Conservation (phyloP, 106 monocot species). For the Acorus gramineus region DNA sequence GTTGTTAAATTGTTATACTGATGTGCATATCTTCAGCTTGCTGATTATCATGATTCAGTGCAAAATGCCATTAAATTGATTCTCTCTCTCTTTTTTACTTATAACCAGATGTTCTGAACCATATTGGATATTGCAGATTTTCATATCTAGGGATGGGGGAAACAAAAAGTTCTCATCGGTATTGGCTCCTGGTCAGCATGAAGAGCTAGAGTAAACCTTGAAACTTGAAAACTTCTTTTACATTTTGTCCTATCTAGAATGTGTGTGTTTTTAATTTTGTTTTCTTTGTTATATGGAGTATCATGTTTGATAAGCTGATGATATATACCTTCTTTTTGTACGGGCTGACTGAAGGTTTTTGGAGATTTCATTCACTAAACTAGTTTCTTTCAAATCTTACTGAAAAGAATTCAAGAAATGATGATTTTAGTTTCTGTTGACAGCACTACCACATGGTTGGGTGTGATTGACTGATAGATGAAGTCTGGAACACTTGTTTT, state of each 20-base stretch:
- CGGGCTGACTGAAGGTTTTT: neutral
- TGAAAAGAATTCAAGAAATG: too few relatives aligned
- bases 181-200: constrained; percentile 88
- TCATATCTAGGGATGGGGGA: constrained; percentile 91
- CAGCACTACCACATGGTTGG: too few relatives aligned
- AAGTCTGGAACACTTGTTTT: too few relatives aligned
- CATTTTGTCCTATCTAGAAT: neutral
- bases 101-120: neutral
- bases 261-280: neutral
- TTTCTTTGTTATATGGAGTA: neutral
- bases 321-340: neutral
- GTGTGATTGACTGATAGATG: too few relatives aligned
- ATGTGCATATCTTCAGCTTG: too few relatives aligned
- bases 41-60: too few relatives aligned
- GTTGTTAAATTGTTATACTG: too few relatives aligned
- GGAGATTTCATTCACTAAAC: too few relatives aligned
- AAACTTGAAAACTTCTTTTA: neutral
- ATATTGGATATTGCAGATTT: constrained; percentile 49
- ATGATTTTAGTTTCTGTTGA: too few relatives aligned
- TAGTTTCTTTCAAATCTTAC: too few relatives aligned
- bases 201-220: constrained; percentile 71
- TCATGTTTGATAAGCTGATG: neutral
- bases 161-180: constrained; percentile 91
- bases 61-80: too few relatives aligned
- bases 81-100: too few relatives aligned